Percentiles rank a stretch among this genome's conserved stretches.
Conservation (phyloP, 1,284 basidiomycete species). For the Irpex sp. region DNA sequence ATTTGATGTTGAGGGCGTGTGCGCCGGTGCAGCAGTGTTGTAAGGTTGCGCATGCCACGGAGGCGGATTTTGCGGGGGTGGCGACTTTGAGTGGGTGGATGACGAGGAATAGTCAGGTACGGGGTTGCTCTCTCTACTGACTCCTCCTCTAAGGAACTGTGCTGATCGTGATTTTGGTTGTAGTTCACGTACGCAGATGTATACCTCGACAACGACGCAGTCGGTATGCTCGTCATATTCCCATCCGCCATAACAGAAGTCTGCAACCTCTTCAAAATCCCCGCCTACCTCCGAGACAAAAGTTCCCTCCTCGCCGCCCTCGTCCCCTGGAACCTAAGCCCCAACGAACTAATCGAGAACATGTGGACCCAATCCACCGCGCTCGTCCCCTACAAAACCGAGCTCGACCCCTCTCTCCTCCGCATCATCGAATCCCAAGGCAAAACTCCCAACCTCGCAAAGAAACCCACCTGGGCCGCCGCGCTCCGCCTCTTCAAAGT, state of each 20-base stretch:
- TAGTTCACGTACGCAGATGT: constrained; percentile 50
- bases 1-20: constrained; percentile 41
- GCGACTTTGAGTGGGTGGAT: constrained; percentile 41
- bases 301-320: constrained; percentile 38
- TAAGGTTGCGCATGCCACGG: constrained; percentile 33
- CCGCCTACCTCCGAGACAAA: constrained; percentile 18
- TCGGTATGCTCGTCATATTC: constrained; percentile 38
- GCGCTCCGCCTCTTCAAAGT: constrained; percentile 42
- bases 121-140: constrained; percentile 1
- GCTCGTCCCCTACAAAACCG: neutral
- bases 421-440: neutral
- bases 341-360: constrained; percentile 16
- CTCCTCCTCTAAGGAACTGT: no score
- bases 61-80: constrained; percentile 36
- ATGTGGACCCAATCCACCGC: constrained; percentile 13
- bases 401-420: constrained; percentile 6
- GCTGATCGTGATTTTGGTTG: no score
- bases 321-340: constrained; percentile 39
- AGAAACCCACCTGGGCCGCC: constrained; percentile 30
- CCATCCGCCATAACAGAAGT: constrained; percentile 21
- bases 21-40: constrained; percentile 47
- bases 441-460: constrained; percentile 10
- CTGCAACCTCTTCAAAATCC: constrained; percentile 24
- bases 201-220: constrained; percentile 36
- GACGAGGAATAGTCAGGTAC: constrained; percentile 22